A percentile compares a stretch with the other conserved stretches of the same genome.
phyloP scores from a whole-genome alignment of 805 yeast genomes.

The Starmerella vitae region DNA sequence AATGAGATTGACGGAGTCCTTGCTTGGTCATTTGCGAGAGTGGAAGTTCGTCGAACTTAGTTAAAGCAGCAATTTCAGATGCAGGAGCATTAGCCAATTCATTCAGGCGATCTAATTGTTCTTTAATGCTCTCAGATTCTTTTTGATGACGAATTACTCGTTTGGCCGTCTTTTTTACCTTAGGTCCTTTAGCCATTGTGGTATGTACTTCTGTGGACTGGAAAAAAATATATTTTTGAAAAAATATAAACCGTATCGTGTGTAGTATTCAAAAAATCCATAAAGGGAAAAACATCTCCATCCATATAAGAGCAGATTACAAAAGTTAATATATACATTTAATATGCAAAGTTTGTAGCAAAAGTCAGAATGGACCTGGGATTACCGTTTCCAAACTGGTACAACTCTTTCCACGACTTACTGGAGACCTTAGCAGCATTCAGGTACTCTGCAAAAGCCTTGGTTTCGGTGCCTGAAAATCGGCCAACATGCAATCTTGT shows the following conservation, averaged over 20 bases:
- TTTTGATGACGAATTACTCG: constrained; percentile 6
- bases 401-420: constrained; percentile 36
- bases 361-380: constrained; percentile 37
- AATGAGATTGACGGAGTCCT: constrained; percentile 71
- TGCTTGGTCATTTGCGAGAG: constrained; percentile 46
- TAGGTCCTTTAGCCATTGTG: neutral
- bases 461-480: constrained; percentile 35
- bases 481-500: constrained; percentile 33
- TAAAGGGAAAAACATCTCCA: too few relatives aligned
- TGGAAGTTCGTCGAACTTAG: constrained; percentile 68
- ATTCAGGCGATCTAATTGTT: constrained; percentile 9
- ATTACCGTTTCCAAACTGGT: constrained; percentile 52
- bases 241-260: too few relatives aligned
- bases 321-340: constrained; percentile 9
- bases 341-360: constrained; percentile 26
- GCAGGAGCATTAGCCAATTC: constrained; percentile 1
- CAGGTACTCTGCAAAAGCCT: constrained; percentile 32
- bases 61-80: constrained; percentile 22
- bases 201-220: too few relatives aligned
- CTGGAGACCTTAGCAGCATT: constrained; percentile 30
- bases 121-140: constrained; percentile 8
- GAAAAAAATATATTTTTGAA: too few relatives aligned
- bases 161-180: constrained; percentile 4
- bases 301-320: too few relatives aligned
- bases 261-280: too few relatives aligned